Evolutionary conservation across 1,284 basidiomycete genomes (phyloP).

Genomic region (Boletus semigastroideus): DNA sequence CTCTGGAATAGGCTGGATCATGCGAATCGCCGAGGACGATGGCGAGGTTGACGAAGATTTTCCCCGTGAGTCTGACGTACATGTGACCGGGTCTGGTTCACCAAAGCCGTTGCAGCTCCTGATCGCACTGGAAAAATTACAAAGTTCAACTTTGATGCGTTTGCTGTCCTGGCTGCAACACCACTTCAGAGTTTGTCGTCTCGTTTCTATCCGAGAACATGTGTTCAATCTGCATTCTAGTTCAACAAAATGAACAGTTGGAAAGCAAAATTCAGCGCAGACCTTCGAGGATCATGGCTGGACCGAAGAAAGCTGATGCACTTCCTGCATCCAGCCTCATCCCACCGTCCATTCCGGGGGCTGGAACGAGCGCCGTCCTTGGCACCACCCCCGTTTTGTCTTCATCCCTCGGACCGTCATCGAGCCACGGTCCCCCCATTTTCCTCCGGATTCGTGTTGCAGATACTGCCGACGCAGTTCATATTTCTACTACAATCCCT

Average conservation of each 20-base stretch:
- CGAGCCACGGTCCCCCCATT: slow-evolving; percentile 74
- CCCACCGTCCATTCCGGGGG: slow-evolving; percentile 21
- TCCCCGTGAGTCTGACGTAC: slow-evolving; percentile 62
- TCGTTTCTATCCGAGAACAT: neutral
- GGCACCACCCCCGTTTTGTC: slow-evolving; percentile 53
- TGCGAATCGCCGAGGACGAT: slow-evolving; percentile 95
- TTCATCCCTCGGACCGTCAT: slow-evolving; percentile 63
- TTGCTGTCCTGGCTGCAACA: slow-evolving; percentile 81
- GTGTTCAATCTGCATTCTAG: slow-evolving; percentile 39
- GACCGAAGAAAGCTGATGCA: slow-evolving; percentile 55
- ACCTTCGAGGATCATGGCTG: slow-evolving; percentile 65
- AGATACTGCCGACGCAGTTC: slow-evolving; percentile 75
- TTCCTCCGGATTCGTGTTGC: slow-evolving; percentile 79
- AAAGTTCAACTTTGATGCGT: slow-evolving; percentile 91
- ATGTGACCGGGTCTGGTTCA: neutral
- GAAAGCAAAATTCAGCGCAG: slow-evolving; percentile 77
- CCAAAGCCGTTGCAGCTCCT: slow-evolving; percentile 60
- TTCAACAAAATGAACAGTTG: slow-evolving; percentile 78
- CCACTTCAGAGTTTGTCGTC: slow-evolving; percentile 66
- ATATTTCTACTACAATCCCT: slow-evolving; percentile 83
- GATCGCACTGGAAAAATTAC: slow-evolving; percentile 84
- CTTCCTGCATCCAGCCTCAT: slow-evolving; percentile 24
- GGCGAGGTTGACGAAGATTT: slow-evolving; percentile 99
- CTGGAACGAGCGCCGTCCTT: slow-evolving; percentile 33
- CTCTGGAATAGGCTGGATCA: slow-evolving; percentile 87